Conservation (phyloP, 225 moss, liverwort and hornwort species). For the Pseudoscleropodium purum region DNA sequence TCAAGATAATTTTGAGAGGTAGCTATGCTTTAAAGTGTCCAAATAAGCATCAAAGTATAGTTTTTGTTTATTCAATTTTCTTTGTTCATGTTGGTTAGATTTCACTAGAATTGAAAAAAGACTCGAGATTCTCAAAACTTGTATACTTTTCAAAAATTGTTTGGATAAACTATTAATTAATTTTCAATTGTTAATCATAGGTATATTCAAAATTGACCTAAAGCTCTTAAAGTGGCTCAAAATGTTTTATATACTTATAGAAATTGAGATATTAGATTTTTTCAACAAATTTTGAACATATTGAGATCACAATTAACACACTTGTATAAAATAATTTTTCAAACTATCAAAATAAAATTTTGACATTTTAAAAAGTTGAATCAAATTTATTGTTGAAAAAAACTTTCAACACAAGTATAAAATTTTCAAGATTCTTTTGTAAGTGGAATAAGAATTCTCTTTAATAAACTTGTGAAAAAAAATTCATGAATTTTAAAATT, state of each 20-base stretch:
- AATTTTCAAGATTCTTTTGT: not conserved
- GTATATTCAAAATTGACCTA: not conserved
- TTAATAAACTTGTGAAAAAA: fast-evolving
- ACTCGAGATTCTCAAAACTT: not conserved
- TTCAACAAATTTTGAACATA: not conserved
- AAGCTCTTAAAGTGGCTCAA: not conserved
- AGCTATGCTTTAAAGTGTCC: not conserved
- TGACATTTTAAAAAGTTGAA: not conserved
- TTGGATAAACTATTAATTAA: not conserved
- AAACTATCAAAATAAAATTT: not conserved
- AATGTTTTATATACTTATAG: too few relatives aligned
- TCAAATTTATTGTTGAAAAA: not conserved
- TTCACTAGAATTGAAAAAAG: not conserved
- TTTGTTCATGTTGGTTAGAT: not conserved
- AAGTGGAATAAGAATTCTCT: not conserved
- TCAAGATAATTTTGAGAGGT: not conserved
- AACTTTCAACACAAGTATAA: not conserved
- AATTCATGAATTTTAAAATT: not conserved
- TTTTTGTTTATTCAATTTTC: not conserved
- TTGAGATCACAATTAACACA: not conserved
- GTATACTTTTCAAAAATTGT: not conserved
- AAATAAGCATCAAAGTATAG: not conserved
- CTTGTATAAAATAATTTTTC: not conserved
- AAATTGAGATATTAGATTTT: not conserved
- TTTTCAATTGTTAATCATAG: not conserved